Conservation (phyloP, 768 basidiomycete species). For the Phaffia tasmanica region DNA sequence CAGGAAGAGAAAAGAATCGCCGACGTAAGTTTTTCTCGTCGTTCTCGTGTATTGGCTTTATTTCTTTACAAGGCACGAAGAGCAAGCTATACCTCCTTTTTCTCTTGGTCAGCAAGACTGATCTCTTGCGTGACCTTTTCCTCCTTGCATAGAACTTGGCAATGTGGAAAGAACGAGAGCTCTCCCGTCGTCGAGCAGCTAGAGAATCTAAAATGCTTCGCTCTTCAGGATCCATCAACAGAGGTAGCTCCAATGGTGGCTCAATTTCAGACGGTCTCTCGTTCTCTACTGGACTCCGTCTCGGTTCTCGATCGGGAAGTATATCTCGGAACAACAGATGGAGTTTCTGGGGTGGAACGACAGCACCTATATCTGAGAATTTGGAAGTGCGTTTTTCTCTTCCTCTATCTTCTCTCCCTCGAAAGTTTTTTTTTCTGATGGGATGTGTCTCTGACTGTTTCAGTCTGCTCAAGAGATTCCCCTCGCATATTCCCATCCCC, state of each 20-base stretch:
- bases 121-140: background rate
- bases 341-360: conserved; percentile 19
- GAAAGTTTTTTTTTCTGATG: too few species aligned
- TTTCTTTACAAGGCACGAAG: background rate
- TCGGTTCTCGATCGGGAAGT: conserved; percentile 10
- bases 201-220: conserved; percentile 16
- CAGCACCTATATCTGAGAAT: background rate
- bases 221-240: conserved; percentile 6
- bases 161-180: conserved; percentile 20
- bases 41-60: too few species aligned
- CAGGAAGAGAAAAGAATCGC: conserved; percentile 18
- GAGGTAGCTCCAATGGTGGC: too few species aligned
- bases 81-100: background rate
- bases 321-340: conserved; percentile 2
- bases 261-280: too few species aligned
- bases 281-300: background rate
- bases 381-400: background rate
- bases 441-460: background rate
- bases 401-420: background rate
- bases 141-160: conserved; percentile 8
- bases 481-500: background rate
- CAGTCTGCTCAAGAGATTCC: background rate
- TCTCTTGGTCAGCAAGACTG: too few species aligned
- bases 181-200: conserved; percentile 13
- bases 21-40: background rate